A percentile compares a stretch with the other conserved stretches of the same genome.
These are phyloP conservation scores for Diplodia mutila DNA, from an alignment of 2,329 filamentous ascomycete genomes.

Conservation along the genomic window DNA sequence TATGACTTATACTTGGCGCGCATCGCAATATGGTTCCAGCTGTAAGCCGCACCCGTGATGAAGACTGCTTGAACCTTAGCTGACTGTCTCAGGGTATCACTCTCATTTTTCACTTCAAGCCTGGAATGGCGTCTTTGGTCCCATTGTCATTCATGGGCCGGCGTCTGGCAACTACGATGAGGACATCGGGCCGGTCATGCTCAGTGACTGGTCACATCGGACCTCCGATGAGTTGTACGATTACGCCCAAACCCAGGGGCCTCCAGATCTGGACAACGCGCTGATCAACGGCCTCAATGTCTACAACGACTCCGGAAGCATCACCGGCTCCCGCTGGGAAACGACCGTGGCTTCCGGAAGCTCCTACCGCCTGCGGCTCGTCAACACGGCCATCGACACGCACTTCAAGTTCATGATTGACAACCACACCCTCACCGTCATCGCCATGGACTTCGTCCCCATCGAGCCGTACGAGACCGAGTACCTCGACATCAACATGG, in stretches of 20 bases:
- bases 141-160: constrained; percentile 47
- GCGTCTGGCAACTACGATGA: constrained; percentile 53
- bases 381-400: constrained; percentile 46
- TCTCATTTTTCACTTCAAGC: constrained; percentile 62
- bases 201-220: constrained; percentile 67
- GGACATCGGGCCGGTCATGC: constrained; percentile 57
- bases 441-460: constrained; percentile 43
- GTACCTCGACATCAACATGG: constrained; percentile 30
- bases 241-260: constrained; percentile 31
- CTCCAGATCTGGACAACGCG: constrained; percentile 13
- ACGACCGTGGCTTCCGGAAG: constrained; percentile 41
- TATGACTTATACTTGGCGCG: constrained; percentile 52
- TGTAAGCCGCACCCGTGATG: constrained; percentile 30
- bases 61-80: background rate
- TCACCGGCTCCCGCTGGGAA: constrained; percentile 32
- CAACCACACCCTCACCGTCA: constrained; percentile 46
- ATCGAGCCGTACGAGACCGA: constrained; percentile 42
- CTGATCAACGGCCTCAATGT: constrained; percentile 27
- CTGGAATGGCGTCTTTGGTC: constrained; percentile 35
- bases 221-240: background rate
- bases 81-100: constrained; percentile 58
- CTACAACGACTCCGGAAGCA: constrained; percentile 26
- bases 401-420: constrained; percentile 48
- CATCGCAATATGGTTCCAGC: constrained; percentile 55
- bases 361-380: constrained; percentile 47